Base-by-base conservation (phyloP, 2,329 filamentous ascomycete genomes). In the Huntiella omanensis region DNA sequence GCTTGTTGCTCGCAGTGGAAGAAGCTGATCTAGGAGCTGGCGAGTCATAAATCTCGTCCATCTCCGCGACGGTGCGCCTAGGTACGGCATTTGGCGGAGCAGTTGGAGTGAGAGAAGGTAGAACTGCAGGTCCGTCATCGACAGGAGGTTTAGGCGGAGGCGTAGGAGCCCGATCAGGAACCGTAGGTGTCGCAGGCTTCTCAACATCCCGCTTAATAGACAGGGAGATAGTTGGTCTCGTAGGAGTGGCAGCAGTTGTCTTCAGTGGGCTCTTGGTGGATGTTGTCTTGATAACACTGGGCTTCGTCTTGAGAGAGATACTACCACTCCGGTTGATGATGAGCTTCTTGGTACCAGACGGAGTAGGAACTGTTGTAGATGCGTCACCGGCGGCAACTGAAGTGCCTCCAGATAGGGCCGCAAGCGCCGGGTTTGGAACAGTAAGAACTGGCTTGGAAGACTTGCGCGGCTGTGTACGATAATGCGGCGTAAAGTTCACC, bases 401-500 rank as follows among this genome's bases (percentile, higher is more conserved):
- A 22, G 8, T 5, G 28, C 10, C 17, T 16, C 15, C 16, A 13
- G 33, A 12, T 36, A 19, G 5, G 43, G 12, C 16, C 39, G 44
- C 4, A 40, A 33, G 45, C 1, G 37, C 33, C 4, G 48, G 28
- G n/a, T 45, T 34, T 13, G 32, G 28, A 4, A 37, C 19, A 13
- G 46, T 36, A 34, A 43, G 38, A 7, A 44, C 34, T n/a, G 47
- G 45, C 22, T 41, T 38, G 17, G 38, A 35, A 3, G 36, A 44
- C 16, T 46, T 39, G 36, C 46, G 16, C 16, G 40, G 43, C 42
- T 49, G 22, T 33, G 55, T 60, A 53, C 57, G 61, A 51, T 61
- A 62, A 52, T 58, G 60, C 2, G 62, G 59, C 45, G 60, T 60
- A 57, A 66, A 65, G 40, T 55, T 57, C 42, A 64, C 50, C 16